A percentile compares a stretch with the other conserved stretches of the same genome.
These are phyloP conservation scores for Hypoxylon sp. DNA, from an alignment of 2,329 filamentous ascomycete species.

Conservation along the genomic window DNA sequence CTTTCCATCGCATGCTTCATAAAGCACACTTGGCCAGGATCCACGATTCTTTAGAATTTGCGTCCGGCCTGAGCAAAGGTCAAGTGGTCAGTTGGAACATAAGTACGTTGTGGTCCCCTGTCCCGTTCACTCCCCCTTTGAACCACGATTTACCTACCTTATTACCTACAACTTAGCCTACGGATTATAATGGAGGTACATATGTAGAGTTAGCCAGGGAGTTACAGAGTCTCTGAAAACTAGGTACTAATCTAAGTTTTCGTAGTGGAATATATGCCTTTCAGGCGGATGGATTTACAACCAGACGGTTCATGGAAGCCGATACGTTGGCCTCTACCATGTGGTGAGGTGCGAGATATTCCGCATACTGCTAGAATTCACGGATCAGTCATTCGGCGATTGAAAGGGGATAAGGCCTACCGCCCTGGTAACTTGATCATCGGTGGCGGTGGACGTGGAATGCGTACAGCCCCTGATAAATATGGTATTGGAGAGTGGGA, in stretches of 20 bases:
- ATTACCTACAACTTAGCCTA: not conserved
- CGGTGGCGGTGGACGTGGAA: slow-evolving; percentile 81
- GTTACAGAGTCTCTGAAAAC: not conserved
- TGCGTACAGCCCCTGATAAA: slow-evolving; percentile 70
- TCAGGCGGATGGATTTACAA: slow-evolving; percentile 83
- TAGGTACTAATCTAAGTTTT: slow-evolving; percentile 52
- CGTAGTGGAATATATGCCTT: slow-evolving; percentile 84
- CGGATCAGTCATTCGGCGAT: slow-evolving; percentile 79
- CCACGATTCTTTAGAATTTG: slow-evolving; percentile 79
- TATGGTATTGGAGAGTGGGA: slow-evolving; percentile 81
- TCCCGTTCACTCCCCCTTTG: not conserved
- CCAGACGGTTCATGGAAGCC: slow-evolving; percentile 82
- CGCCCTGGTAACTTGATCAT: slow-evolving; percentile 85
- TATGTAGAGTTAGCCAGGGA: not conserved
- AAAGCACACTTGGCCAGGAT: slow-evolving; percentile 69
- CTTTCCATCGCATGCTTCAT: slow-evolving; percentile 72
- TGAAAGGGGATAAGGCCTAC: slow-evolving; percentile 74
- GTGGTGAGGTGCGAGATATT: slow-evolving; percentile 83
- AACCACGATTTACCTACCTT: not conserved
- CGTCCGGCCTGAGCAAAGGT: slow-evolving; percentile 67
- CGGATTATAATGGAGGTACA: not conserved
- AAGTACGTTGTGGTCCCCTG: slow-evolving; percentile 72
- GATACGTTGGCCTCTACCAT: slow-evolving; percentile 84
- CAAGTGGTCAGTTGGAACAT: slow-evolving; percentile 79
- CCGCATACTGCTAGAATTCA: slow-evolving; percentile 79